Evolutionary conservation across 768 basidiomycete species (phyloP).

Genomic region (Rhizopogon vesiculosus): DNA sequence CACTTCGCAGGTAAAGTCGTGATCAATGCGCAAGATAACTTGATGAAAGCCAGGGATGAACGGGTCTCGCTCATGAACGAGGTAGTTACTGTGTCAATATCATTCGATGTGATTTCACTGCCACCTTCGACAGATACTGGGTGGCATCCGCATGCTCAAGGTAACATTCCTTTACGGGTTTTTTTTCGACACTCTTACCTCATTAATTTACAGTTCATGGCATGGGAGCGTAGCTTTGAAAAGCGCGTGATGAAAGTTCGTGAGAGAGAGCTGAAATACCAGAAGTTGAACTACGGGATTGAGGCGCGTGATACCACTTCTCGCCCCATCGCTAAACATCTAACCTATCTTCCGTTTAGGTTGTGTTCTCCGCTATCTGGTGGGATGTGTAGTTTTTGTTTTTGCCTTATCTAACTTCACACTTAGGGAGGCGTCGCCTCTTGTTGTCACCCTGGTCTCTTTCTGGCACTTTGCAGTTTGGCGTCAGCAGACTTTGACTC

Average conservation of each 20-base stretch:
- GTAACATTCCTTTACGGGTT: conserved; percentile 12
- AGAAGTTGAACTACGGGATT: too few species aligned
- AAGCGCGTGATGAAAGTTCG: too few species aligned
- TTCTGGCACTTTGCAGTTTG: conserved; percentile 75
- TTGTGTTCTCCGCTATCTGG: conserved; percentile 4
- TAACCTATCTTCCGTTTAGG: conserved; percentile 15
- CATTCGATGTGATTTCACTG: background rate
- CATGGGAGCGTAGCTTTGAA: conserved; percentile 82
- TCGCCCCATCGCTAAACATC: background rate
- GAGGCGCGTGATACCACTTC: background rate
- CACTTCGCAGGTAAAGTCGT: conserved; percentile 82
- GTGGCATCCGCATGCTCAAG: conserved; percentile 90
- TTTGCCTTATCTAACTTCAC: background rate
- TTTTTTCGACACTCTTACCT: background rate
- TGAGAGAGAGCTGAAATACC: too few species aligned
- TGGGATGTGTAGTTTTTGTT: background rate
- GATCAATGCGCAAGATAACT: conserved; percentile 71
- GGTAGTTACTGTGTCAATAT: conserved; percentile 20
- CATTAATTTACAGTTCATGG: conserved; percentile 67
- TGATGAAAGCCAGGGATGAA: conserved; percentile 92
- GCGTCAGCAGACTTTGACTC: conserved; percentile 63
- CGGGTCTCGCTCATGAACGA: conserved; percentile 92
- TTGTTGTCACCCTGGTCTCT: conserved; percentile 55
- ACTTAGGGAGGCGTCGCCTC: conserved; percentile 42
- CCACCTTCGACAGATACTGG: conserved; percentile 48